Evolutionary conservation across 2,329 filamentous ascomycete species (phyloP), one percentile per base, ranked within the genome.

Genomic region (Aspergillus oerlinghausenensis): DNA sequence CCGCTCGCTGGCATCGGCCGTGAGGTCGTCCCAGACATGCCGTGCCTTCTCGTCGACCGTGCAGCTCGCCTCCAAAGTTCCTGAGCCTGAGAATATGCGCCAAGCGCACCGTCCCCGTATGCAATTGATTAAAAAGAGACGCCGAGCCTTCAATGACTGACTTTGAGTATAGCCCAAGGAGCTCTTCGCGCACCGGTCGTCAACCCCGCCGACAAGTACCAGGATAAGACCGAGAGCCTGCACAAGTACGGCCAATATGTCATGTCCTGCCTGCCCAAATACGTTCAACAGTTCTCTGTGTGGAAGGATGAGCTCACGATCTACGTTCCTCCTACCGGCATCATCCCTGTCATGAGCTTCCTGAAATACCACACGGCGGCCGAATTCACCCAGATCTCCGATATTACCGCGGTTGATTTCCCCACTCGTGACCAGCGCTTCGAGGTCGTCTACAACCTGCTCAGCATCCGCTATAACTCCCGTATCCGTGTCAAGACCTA

Each of bases 241-340:
- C 94, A 99, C 82, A 88, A 87, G 70, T 99, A 99, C 73, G 94
- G 94, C 70, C 87, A 95, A 72, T 99, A 96, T 84, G 80, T 99
- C 70, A 93, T 99, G 85, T 92, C 92, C 65, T 96, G 90, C 76
- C 79, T 99, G 71, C 95, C 94, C 68, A 97, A 97, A 82, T 97
- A 96, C 78, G 85, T 99, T 68, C 95, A 99, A 80, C 94, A 99
- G 79, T 97, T 97, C 80, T 96, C 92, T 11, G 93, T 99, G 55
- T 99, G 94, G 94, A 99, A 99, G 80, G 94, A 99, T 73, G 94
- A 99, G 78, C 86, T 99, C 73, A 92, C 89, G 67, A 90, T 97
- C 74, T 93, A 95, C 77, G 94, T 97, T 70, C 82, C 90, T 50
- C 94, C 94, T 1, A 79, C 89, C 40, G 94, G 91, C 65, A 86